Evolutionary conservation across 2,329 filamentous ascomycete genomes (phyloP).

Genomic region (Pseudogymnoascus pannorum): DNA sequence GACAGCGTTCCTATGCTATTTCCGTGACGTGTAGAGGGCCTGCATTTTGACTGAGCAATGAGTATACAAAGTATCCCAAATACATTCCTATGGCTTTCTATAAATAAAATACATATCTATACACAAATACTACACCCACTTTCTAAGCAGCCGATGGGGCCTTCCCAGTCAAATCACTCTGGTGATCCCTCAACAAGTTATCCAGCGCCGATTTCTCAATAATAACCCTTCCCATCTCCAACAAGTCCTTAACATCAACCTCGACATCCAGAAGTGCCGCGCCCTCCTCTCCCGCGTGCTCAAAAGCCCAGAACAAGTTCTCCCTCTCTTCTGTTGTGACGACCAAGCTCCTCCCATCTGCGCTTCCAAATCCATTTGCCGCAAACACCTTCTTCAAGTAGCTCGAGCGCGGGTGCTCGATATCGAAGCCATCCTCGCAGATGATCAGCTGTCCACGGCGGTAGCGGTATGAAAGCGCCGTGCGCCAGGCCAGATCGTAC

Average conservation of each 20-base stretch:
- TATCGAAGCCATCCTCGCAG: constrained; percentile 68
- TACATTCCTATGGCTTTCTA: background rate
- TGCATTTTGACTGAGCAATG: background rate
- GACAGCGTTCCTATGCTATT: background rate
- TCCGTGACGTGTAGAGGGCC: background rate
- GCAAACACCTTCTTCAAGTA: constrained; percentile 63
- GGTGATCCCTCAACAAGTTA: constrained; percentile 64
- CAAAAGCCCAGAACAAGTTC: constrained; percentile 60
- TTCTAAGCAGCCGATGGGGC: background rate
- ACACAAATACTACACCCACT: background rate
- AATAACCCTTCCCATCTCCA: constrained; percentile 78
- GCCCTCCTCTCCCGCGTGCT: constrained; percentile 56
- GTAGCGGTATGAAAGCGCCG: constrained; percentile 86
- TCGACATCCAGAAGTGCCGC: constrained; percentile 63
- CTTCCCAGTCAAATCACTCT: constrained; percentile 48
- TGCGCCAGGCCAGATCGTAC: constrained; percentile 94
- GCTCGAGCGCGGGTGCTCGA: constrained; percentile 43
- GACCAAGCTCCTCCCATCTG: constrained; percentile 64
- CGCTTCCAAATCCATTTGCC: constrained; percentile 61
- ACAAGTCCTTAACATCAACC: constrained; percentile 90
- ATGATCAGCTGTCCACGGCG: constrained; percentile 79
- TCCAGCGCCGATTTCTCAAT: constrained; percentile 77
- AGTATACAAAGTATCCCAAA: background rate
- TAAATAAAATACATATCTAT: constrained; percentile 10
- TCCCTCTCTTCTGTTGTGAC: constrained; percentile 57